Percentiles rank a stretch among this genome's conserved stretches.
These are phyloP conservation scores for Microdochium nivale DNA, from an alignment of 2,329 filamentous ascomycete species.

Conservation along the genomic window DNA sequence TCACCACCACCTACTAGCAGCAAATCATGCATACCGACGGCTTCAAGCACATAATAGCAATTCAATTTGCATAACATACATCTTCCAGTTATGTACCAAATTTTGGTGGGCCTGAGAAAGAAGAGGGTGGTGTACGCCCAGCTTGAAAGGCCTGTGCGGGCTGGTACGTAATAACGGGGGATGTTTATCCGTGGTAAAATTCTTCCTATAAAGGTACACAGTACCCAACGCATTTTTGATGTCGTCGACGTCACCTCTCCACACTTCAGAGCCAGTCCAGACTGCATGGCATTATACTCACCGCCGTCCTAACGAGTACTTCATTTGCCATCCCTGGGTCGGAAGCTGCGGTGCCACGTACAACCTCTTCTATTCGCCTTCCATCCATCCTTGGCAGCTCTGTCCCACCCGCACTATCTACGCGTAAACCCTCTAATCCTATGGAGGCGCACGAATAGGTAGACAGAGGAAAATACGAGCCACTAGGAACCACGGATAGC, in stretches of 20 bases:
- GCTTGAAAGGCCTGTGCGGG: no score
- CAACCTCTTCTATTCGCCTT: neutral
- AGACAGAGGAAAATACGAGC: neutral
- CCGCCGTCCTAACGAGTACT: neutral
- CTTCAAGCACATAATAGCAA: no score
- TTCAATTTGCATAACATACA: no score
- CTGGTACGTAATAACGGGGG: no score
- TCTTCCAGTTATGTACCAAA: no score
- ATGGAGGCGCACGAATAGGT: neutral
- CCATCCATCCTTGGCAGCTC: neutral
- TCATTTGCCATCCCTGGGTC: neutral
- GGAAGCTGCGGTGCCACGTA: neutral
- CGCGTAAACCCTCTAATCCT: neutral
- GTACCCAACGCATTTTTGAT: no score
- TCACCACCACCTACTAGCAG: no score
- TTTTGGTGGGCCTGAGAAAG: no score
- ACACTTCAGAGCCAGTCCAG: neutral
- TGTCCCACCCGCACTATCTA: neutral
- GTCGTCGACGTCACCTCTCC: neutral
- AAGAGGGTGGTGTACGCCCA: no score
- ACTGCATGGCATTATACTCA: neutral
- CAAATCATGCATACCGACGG: no score
- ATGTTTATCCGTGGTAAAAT: no score
- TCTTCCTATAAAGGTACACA: no score
- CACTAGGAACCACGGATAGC: neutral